These are phyloP conservation scores for Manihot esculenta DNA, from an alignment of 441 rosid genomes.

Conservation along the genomic window DNA sequence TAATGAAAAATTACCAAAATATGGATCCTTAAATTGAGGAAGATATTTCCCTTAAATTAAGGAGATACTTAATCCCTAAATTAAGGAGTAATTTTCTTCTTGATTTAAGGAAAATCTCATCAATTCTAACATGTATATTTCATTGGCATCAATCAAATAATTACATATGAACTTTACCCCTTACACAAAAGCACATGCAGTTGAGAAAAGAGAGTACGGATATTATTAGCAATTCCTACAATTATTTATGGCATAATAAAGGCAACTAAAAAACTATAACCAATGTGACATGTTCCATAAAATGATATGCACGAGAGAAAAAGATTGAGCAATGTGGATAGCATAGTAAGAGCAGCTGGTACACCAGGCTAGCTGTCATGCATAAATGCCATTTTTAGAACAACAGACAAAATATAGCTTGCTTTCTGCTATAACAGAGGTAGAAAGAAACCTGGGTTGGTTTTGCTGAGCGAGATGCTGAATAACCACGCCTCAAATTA, in stretches of 20 bases:
- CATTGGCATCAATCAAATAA: neutral
- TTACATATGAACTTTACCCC: neutral
- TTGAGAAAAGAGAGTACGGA: neutral
- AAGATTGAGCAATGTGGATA: neutral
- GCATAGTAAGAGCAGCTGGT: neutral
- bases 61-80: too few relatives aligned
- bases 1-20: too few relatives aligned
- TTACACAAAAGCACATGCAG: neutral
- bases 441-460: constrained; percentile 71
- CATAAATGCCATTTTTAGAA: neutral
- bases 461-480: constrained; percentile 64
- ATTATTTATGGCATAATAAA: neutral
- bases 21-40: too few relatives aligned
- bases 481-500: constrained; percentile 92
- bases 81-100: too few relatives aligned
- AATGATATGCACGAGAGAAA: neutral
- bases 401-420: neutral
- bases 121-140: neutral
- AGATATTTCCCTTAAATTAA: too few relatives aligned
- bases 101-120: too few relatives aligned
- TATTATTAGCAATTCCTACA: neutral
- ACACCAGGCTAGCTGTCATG: neutral
- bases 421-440: constrained; percentile 11
- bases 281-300: neutral
- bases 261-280: neutral